phyloP scores from a whole-genome alignment of 306 rosid genomes.

The Sophora flavescens region DNA sequence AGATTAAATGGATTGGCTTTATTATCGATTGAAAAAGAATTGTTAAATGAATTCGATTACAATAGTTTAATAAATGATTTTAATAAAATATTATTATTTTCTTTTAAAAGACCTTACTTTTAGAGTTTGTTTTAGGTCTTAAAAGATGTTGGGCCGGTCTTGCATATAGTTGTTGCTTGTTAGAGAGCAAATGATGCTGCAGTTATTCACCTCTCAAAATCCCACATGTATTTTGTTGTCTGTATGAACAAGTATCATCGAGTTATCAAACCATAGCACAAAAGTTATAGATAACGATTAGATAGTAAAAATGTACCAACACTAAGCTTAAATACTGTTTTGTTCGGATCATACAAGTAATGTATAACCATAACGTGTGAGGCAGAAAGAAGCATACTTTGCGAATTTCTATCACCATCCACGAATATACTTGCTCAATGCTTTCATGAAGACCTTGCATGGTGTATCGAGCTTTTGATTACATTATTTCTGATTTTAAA shows the following conservation, averaged over 20 bases:
- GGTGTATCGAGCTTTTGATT: too few species aligned
- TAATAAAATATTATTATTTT: too few species aligned
- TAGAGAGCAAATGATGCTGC: slow-evolving; percentile 49
- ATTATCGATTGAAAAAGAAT: too few species aligned
- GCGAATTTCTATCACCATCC: slow-evolving; percentile 56
- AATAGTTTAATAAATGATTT: too few species aligned
- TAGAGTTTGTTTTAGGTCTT: too few species aligned
- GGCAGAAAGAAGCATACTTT: slow-evolving; percentile 58
- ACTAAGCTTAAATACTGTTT: slow-evolving; percentile 51
- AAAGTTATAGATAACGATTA: neutral
- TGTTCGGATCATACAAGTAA: slow-evolving; percentile 51
- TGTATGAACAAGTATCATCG: slow-evolving; percentile 57
- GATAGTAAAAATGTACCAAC: neutral
- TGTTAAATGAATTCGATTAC: too few species aligned
- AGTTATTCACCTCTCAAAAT: slow-evolving; percentile 68
- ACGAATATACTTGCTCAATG: slow-evolving; percentile 52
- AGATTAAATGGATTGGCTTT: too few species aligned
- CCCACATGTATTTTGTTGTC: slow-evolving; percentile 52
- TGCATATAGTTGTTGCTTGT: slow-evolving; percentile 39
- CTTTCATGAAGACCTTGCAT: slow-evolving; percentile 43
- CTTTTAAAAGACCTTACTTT: too few species aligned
- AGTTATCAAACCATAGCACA: slow-evolving; percentile 28
- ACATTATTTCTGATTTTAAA: too few species aligned
- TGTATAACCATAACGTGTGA: slow-evolving; percentile 53
- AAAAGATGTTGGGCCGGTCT: too few species aligned